Evolutionary conservation across 306 rosid species (phyloP), one percentile per base, ranked within the genome.

Genomic region (Sindora glabra): DNA sequence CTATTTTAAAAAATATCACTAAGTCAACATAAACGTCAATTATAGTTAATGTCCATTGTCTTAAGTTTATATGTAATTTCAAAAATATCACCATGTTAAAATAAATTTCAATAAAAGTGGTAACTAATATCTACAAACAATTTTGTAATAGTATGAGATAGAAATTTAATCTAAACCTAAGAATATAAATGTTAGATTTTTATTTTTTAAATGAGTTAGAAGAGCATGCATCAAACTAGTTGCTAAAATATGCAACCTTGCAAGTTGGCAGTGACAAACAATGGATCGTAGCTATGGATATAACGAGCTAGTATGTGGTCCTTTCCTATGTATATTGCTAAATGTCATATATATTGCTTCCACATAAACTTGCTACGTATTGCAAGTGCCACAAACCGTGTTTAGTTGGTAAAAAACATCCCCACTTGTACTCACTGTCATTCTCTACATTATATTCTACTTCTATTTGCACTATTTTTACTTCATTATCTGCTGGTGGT

Each of bases 321-420:
- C 70, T 55, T 13, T 6, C 34, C 21, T 56, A n/a, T n/a, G n/a
- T 5, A n/a, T 18, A 8, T 29, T 3, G 50, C 60, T 15, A n/a
- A 23, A 34, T 42, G 40, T 18, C 48, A 59, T 48, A 30, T 46
- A 59, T 48, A 30, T 46, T 49, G 23, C 52, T 44, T n/a, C 47
- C 81, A 55, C 68, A 64, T 71, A 58, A 66, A 46, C 50, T 55
- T 62, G 77, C 66, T 67, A 57, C 60, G n/a, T 24, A 68, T 21
- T 23, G 53, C 11, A 48, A 47, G 37, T 40, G 65, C 61, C 74
- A 48, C 42, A 30, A 48, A 36, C 36, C 64, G 32, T 77, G 83
- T 42, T 12, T 40, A 76, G 79, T 73, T 39, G 76, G 65, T 73
- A 57, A 64, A 79, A 64, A 73, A 68, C 83, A 64, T 44, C 54